phyloP scores from a whole-genome alignment of 129 eudicot genomes.

The Helichrysum umbraculigerum region DNA sequence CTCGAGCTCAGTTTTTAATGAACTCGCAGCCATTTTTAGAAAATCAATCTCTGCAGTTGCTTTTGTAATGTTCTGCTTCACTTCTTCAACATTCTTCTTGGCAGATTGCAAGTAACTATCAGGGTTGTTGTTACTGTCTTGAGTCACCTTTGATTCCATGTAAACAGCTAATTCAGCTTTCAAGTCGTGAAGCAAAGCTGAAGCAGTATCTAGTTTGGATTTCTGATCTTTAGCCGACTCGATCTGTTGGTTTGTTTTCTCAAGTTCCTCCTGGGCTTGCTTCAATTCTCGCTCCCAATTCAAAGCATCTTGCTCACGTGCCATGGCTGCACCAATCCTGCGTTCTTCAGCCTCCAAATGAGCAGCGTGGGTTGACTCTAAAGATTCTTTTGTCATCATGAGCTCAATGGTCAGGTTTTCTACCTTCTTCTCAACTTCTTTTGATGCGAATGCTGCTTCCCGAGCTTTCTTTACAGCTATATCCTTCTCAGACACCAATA shows the following conservation, averaged over 20 bases:
- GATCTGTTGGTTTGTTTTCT: slow-evolving; percentile 50
- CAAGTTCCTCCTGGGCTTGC: slow-evolving; percentile 70
- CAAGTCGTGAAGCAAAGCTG: slow-evolving; percentile 56
- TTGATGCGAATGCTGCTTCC: slow-evolving; percentile 58
- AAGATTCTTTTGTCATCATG: slow-evolving; percentile 68
- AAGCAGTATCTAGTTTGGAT: slow-evolving; percentile 59
- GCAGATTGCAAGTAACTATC: slow-evolving; percentile 52
- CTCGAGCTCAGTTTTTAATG: slow-evolving; percentile 67
- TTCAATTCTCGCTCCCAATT: slow-evolving; percentile 78
- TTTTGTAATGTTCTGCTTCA: slow-evolving; percentile 60
- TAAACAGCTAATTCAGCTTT: slow-evolving; percentile 78
- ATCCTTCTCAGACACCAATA: slow-evolving; percentile 60
- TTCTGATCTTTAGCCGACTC: slow-evolving; percentile 52
- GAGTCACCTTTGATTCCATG: slow-evolving; percentile 61
- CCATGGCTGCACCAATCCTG: slow-evolving; percentile 74
- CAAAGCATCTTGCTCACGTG: slow-evolving; percentile 68
- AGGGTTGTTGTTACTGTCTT: slow-evolving; percentile 34
- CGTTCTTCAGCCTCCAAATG: slow-evolving; percentile 97
- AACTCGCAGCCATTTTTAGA: slow-evolving; percentile 69
- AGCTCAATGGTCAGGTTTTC: slow-evolving; percentile 85
- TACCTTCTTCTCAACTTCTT: slow-evolving; percentile 77
- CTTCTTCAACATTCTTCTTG: slow-evolving; percentile 74
- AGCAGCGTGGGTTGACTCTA: slow-evolving; percentile 88
- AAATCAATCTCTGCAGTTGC: slow-evolving; percentile 61
- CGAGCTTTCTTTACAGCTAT: slow-evolving; percentile 60